Conservation (phyloP, 805 yeast genomes). For the Nakazawaea ishiwadae region DNA sequence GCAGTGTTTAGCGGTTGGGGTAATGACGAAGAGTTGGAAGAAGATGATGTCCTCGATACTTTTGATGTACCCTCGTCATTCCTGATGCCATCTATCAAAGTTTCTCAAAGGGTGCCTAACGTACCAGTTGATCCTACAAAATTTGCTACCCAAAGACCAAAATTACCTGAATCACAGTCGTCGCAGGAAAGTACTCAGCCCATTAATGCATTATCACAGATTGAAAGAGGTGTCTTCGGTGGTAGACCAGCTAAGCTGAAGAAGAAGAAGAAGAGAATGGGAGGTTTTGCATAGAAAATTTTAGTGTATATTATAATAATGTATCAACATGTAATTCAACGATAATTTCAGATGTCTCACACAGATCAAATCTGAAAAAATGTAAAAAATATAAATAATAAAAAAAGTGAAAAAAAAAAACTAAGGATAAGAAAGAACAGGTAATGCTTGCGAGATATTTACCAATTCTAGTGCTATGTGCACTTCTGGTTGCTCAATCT, state of each 20-base stretch:
- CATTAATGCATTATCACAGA: neutral
- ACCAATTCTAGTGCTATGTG: conserved; percentile 7
- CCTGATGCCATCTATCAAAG: conserved; percentile 8
- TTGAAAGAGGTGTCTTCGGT: conserved; percentile 1
- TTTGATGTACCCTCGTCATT: neutral
- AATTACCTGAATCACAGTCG: neutral
- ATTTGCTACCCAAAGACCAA: neutral
- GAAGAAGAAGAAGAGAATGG: conserved; percentile 39
- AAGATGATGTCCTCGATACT: conserved; percentile 1
- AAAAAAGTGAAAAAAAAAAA: too few species aligned
- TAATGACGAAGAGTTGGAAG: neutral
- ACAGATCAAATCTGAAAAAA: neutral
- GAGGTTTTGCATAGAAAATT: conserved; percentile 42
- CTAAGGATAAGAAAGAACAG: too few species aligned
- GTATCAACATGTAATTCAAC: too few species aligned
- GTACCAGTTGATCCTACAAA: neutral
- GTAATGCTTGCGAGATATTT: neutral
- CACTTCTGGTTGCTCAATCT: conserved; percentile 10
- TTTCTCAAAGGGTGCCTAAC: conserved; percentile 3
- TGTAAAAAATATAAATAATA: too few species aligned
- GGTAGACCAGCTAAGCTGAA: conserved; percentile 12
- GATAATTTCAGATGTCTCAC: too few species aligned
- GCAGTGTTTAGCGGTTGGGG: conserved; percentile 11
- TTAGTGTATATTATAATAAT: conserved; percentile 13
- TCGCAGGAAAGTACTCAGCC: conserved; percentile 3